Base-by-base conservation (phyloP, 1,284 basidiomycete species). In the Naganishia albida region DNA sequence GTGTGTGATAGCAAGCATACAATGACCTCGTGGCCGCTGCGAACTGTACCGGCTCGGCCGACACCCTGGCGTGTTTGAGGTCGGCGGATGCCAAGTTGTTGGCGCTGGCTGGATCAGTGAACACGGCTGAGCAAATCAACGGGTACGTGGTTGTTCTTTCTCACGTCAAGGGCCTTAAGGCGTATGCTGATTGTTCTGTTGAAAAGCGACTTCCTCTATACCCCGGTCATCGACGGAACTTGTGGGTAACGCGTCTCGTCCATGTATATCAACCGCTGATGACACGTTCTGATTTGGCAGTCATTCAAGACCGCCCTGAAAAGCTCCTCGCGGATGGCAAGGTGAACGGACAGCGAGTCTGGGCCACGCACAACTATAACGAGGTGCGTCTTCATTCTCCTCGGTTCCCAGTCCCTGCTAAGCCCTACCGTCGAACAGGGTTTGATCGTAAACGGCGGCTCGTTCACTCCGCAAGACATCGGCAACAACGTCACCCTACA, bases 61-160 rank as follows among this genome's bases (percentile, higher is more conserved):
- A 67, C 49, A 63, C 64, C 1, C 49, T 69, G 44, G 28, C 20
- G 2, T 69, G 68, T 52, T 55, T 69, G 15, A 59, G 68, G 40
- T 39, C 55, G n/a, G 34, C 30, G 13, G 62, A 64, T 18, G 53
- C 62, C 30, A 39, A 46, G 62, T 39, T 49, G 43, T 43, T 64
- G 2, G 28, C 52, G 13, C 20, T 54, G 6, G 62, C 51, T 3
- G 62, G 43, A 3, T 55, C 15, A 3, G 13, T 64, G 15, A 44
- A 55, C 13, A 56, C 53, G 23, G 44, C 43, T 3, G n/a, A 30
- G n/a, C 30, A 55, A 20, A 39, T 25, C n/a, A 46, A 53, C 18
- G 62, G 62, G 62, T 64, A 38, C 23, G 62, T 48, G 23, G n/a
- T 46, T 1, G 10, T 7, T 20, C 13, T 12, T 43, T 1, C 7